A percentile compares a stretch with the other conserved stretches of the same genome.
These are phyloP conservation scores for Pseudocercospora vitis DNA, from an alignment of 2,329 filamentous ascomycete species.

Conservation along the genomic window DNA sequence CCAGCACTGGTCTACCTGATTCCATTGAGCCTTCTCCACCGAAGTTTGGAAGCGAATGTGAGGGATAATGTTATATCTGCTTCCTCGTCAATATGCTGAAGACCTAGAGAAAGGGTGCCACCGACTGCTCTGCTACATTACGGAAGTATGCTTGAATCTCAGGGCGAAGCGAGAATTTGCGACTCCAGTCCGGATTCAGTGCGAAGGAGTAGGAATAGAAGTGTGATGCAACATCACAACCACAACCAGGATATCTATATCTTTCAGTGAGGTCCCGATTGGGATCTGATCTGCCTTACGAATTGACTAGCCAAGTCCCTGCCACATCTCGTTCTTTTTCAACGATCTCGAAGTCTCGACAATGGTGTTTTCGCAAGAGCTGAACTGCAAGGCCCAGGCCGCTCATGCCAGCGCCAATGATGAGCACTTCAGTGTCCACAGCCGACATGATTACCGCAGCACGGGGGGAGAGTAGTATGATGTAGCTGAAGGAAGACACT, in stretches of 20 bases:
- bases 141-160: conserved; percentile 36
- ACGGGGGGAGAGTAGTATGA: background rate
- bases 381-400: conserved; percentile 51
- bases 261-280: background rate
- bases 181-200: conserved; percentile 36
- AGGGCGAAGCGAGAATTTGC: conserved; percentile 31
- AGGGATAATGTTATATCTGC: conserved; percentile 27
- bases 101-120: conserved; percentile 3
- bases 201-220: conserved; percentile 39
- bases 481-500: no score
- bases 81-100: background rate
- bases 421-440: conserved; percentile 49
- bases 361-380: conserved; percentile 43
- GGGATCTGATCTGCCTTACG: no score
- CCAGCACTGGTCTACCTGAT: conserved; percentile 30
- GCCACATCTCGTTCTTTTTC: conserved; percentile 45
- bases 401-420: conserved; percentile 53
- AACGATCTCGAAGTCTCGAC: conserved; percentile 45
- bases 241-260: background rate
- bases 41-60: conserved; percentile 30
- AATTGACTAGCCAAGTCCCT: conserved; percentile 41
- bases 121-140: conserved; percentile 23
- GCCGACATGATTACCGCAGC: conserved; percentile 27
- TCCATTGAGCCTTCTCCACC: conserved; percentile 33
- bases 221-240: conserved; percentile 36